Conservation (phyloP, 371 early-diverging fungal genomes). For the Mucor irregularis region DNA sequence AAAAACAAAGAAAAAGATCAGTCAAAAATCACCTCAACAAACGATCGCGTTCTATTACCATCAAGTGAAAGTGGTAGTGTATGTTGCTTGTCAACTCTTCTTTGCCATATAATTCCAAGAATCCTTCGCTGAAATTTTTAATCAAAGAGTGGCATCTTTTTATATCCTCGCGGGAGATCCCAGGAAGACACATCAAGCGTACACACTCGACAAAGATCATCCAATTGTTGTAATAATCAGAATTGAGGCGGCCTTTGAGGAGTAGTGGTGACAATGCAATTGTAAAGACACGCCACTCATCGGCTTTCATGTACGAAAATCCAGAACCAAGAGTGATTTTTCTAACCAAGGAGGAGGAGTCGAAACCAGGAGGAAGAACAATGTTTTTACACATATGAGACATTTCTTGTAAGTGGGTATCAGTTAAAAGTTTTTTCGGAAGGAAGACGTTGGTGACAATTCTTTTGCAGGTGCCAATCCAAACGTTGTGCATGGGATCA, state of each 20-base stretch:
- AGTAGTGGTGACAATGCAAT: neutral
- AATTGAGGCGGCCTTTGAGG: neutral
- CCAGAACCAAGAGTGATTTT: neutral
- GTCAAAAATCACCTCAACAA: too few species aligned
- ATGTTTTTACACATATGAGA: neutral
- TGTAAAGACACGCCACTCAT: neutral
- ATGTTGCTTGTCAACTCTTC: too few species aligned
- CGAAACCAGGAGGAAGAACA: neutral
- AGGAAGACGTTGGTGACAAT: neutral
- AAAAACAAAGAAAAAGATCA: too few species aligned
- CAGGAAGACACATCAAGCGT: too few species aligned
- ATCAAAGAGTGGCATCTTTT: too few species aligned
- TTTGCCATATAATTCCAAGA: too few species aligned
- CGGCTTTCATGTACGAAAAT: neutral
- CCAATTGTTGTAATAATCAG: too few species aligned
- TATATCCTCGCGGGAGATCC: too few species aligned
- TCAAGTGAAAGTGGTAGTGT: too few species aligned
- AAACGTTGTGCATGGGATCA: slow-evolving; percentile 14
- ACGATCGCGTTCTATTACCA: too few species aligned
- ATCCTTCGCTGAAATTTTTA: too few species aligned
- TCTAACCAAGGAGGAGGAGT: neutral
- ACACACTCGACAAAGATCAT: too few species aligned
- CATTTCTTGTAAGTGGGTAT: neutral
- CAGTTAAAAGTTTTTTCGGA: neutral
- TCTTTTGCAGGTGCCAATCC: slow-evolving; percentile 1